phyloP scores from a whole-genome alignment of 176 grass and related monocot genomes.

The Lolium multiflorum region DNA sequence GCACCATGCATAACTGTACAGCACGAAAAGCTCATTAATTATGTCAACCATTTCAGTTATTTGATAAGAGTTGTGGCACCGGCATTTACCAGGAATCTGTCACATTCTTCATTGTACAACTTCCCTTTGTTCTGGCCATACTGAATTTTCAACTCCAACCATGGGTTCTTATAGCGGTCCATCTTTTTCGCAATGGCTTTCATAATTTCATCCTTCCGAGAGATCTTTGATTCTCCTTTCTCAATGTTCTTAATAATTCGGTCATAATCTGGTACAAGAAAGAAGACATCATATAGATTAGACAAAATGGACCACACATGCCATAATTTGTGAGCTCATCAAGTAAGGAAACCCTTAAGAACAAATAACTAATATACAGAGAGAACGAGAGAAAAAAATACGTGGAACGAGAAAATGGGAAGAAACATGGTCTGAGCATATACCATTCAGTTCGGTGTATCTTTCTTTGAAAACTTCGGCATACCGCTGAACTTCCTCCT shows the following conservation, averaged over 20 bases:
- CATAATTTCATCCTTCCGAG: constrained; percentile 88
- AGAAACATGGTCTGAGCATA: neutral
- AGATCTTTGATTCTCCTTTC: constrained; percentile 86
- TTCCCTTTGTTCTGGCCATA: constrained; percentile 87
- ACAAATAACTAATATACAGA: neutral
- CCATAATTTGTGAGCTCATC: neutral
- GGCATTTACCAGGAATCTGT: constrained; percentile 80
- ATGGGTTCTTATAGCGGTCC: constrained; percentile 82
- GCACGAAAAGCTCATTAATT: neutral
- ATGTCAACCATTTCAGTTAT: constrained; percentile 3
- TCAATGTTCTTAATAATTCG: constrained; percentile 79
- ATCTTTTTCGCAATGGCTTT: constrained; percentile 72
- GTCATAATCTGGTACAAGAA: constrained; percentile 61
- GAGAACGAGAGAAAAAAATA: neutral
- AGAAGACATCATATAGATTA: constrained; percentile 35
- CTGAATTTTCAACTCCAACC: constrained; percentile 86
- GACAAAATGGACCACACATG: neutral
- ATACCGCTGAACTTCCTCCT: constrained; percentile 75
- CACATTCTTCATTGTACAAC: constrained; percentile 82
- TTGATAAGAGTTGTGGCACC: neutral
- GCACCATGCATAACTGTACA: constrained; percentile 76
- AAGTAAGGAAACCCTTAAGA: constrained; percentile 1
- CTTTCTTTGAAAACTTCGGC: constrained; percentile 69
- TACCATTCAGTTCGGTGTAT: constrained; percentile 84
- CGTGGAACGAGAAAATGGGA: neutral